phyloP scores from a whole-genome alignment of 176 grass and related monocot genomes.

The bread wheat (Triticum aestivum) region IWGSC_CS_RefSeq_v2.1 NC_057797.1:123310254-123310753 shows the following conservation, averaged over 20 bases:
- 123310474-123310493: conserved; percentile 28
- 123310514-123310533: not conserved
- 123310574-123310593: conserved; percentile 35
- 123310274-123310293: not conserved
- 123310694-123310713: not conserved
- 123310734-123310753: no score
- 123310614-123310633: conserved; percentile 5
- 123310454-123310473: conserved; percentile 51
- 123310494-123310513: not conserved
- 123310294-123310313: conserved; percentile 19
- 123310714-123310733: no score
- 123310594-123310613: conserved; percentile 20
- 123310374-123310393: conserved; percentile 2
- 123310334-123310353: not conserved
- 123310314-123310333: not conserved
- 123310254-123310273: not conserved
- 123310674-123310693: not conserved
- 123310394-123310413: conserved; percentile 22
- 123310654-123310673: not conserved
- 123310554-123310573: conserved; percentile 31
- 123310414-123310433: conserved; percentile 20
- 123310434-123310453: conserved; percentile 16
- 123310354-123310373: not conserved
- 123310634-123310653: not conserved
- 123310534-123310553: conserved; percentile 18